Conservation (phyloP, 2,329 filamentous ascomycete genomes). For the Diaporthe batatas region DNA sequence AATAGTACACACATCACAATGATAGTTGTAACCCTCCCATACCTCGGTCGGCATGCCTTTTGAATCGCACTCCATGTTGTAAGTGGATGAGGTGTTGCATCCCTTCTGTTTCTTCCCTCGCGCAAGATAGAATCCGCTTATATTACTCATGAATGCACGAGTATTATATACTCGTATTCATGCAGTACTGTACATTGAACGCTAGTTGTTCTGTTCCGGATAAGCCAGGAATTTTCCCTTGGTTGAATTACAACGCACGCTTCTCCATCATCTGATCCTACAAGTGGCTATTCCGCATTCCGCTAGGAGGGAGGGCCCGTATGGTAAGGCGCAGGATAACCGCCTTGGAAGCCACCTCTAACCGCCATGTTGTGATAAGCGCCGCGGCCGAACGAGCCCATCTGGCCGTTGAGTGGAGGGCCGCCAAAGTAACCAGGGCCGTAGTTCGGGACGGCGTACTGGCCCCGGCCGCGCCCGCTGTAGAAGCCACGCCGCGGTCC, state of each 20-base stretch:
- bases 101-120: not conserved
- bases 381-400: not conserved
- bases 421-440: constrained; percentile 14
- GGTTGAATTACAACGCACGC: not conserved
- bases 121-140: not conserved
- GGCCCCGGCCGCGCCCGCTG: constrained; percentile 34
- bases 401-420: constrained; percentile 22
- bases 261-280: not conserved
- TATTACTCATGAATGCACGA: not conserved
- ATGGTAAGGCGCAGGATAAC: constrained; percentile 28
- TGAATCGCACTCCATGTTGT: not conserved
- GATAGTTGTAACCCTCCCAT: not conserved
- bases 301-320: constrained; percentile 24
- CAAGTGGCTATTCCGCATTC: not conserved
- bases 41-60: not conserved
- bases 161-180: constrained; percentile 11
- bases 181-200: not conserved
- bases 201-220: not conserved
- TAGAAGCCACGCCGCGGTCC: constrained; percentile 32
- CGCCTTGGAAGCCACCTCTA: constrained; percentile 6
- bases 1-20: not conserved
- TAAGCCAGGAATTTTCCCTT: not conserved
- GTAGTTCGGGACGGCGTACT: constrained; percentile 12
- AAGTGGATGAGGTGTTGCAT: not conserved
- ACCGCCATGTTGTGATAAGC: constrained; percentile 27